phyloP scores from a whole-genome alignment of 805 yeast species.

The Priceomyces haplophilus region DNA sequence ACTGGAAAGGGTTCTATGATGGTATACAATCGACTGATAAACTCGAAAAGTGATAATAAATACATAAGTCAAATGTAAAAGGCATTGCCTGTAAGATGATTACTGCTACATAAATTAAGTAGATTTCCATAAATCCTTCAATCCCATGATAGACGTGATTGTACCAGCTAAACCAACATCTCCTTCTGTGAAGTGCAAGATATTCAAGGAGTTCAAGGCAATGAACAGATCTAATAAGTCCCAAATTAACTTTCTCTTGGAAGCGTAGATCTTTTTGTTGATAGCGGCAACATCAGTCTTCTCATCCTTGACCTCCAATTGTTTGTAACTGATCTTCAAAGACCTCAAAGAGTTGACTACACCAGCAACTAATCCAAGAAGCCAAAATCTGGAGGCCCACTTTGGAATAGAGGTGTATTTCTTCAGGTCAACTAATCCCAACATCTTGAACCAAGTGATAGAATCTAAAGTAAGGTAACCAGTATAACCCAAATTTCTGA shows the following conservation, averaged over 20 bases:
- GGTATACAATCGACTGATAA: constrained; percentile 11
- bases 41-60: not conserved
- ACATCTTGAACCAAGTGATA: constrained; percentile 55
- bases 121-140: constrained; percentile 62
- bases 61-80: not conserved
- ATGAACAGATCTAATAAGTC: constrained; percentile 72
- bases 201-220: constrained; percentile 65
- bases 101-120: constrained; percentile 3
- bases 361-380: constrained; percentile 63
- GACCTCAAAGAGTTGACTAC: constrained; percentile 56
- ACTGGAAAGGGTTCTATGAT: constrained; percentile 33
- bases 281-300: constrained; percentile 36
- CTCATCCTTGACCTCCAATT: constrained; percentile 23
- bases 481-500: constrained; percentile 60
- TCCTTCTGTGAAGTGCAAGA: constrained; percentile 68
- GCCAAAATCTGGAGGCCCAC: constrained; percentile 73
- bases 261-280: constrained; percentile 43
- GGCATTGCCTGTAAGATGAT: not conserved
- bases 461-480: constrained; percentile 65
- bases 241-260: constrained; percentile 68
- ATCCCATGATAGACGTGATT: constrained; percentile 74
- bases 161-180: constrained; percentile 82
- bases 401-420: constrained; percentile 50
- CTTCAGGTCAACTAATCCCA: constrained; percentile 52
- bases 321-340: constrained; percentile 43